These are phyloP conservation scores for Umbelopsis sp. DNA, from an alignment of 371 early-diverging fungal genomes.

Conservation along the genomic window DNA sequence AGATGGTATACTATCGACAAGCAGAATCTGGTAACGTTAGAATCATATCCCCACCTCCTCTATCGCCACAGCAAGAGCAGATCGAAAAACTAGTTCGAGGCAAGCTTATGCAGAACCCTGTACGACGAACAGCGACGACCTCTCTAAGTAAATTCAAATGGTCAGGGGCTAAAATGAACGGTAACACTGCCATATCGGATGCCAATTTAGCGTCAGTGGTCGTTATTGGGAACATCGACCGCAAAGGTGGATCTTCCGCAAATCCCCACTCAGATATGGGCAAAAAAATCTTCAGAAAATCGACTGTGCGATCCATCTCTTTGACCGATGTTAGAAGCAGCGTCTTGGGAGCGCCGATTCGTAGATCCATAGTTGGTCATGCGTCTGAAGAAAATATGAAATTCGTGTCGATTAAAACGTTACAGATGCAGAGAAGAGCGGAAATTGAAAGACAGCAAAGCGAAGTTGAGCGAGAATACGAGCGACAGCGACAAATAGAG, in stretches of 20 bases:
- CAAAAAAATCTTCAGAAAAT: not conserved
- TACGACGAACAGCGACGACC: conserved; percentile 40
- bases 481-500: not conserved
- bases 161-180: conserved; percentile 32
- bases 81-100: conserved; percentile 43
- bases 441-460: conserved; percentile 28
- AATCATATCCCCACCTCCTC: conserved; percentile 51
- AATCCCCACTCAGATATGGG: not conserved
- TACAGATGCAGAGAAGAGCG: conserved; percentile 25
- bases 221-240: conserved; percentile 30
- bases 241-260: not conserved
- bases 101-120: conserved; percentile 34
- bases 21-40: conserved; percentile 36
- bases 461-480: conserved; percentile 25
- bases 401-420: conserved; percentile 14
- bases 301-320: not conserved
- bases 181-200: conserved; percentile 37
- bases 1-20: conserved; percentile 45
- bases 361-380: not conserved
- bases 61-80: conserved; percentile 39
- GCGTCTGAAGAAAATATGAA: not conserved
- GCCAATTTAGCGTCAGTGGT: conserved; percentile 31
- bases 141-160: conserved; percentile 34
- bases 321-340: not conserved
- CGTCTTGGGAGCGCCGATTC: not conserved